A percentile compares a stretch with the other conserved stretches of the same genome.
These are phyloP conservation scores for Lyophyllum decastes DNA, from an alignment of 768 basidiomycete species.

Conservation along the genomic window DNA sequence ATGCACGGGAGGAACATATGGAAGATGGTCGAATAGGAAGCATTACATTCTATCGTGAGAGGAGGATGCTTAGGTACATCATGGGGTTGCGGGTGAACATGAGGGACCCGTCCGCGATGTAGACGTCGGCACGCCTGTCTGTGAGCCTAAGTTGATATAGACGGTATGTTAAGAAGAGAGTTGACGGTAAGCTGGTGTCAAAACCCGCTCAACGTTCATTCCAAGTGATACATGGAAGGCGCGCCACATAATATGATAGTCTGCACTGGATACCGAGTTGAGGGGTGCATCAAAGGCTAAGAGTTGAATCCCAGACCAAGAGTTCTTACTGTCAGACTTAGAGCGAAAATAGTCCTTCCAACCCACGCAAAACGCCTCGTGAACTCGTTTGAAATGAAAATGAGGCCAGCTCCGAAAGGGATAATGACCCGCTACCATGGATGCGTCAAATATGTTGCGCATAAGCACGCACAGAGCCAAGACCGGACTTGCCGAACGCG, in stretches of 20 bases:
- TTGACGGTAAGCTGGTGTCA: neutral
- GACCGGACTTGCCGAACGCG: no score
- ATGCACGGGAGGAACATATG: neutral
- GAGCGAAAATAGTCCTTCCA: neutral
- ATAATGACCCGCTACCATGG: neutral
- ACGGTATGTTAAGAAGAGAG: neutral
- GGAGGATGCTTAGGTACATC: neutral
- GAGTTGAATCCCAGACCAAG: neutral
- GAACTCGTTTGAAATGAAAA: neutral
- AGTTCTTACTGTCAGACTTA: no score
- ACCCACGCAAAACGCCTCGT: neutral
- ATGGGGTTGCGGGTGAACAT: neutral
- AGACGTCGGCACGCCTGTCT: neutral
- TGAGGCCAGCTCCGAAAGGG: no score
- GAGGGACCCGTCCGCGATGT: neutral
- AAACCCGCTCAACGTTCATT: neutral
- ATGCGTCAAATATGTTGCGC: neutral
- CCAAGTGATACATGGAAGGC: neutral
- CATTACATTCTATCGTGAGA: neutral
- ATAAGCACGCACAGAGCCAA: neutral
- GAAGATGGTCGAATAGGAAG: neutral
- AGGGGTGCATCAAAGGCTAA: neutral
- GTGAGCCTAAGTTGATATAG: neutral
- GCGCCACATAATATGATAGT: neutral
- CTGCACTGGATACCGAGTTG: conserved; percentile 1